phyloP scores from a whole-genome alignment of 2,329 filamentous ascomycete genomes.

The Ophiostoma sp. region DNA sequence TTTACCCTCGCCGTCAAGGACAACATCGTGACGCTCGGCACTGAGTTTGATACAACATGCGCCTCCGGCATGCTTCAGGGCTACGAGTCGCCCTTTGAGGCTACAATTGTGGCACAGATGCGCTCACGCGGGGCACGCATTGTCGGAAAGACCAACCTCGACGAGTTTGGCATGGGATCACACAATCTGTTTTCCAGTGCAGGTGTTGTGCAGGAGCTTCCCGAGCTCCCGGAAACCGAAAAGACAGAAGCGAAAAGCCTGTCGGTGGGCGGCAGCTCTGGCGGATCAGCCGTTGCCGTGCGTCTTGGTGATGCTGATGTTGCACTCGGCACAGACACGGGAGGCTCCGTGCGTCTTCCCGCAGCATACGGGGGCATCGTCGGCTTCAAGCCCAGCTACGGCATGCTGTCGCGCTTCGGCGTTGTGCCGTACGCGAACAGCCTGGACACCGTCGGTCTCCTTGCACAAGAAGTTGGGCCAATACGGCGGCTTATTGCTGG shows the following conservation, averaged over 20 bases:
- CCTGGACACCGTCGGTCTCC: conserved; percentile 78
- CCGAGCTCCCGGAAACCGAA: background rate
- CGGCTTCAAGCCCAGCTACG: conserved; percentile 90
- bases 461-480: conserved; percentile 51
- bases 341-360: conserved; percentile 79
- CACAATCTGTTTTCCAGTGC: conserved; percentile 32
- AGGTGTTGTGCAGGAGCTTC: conserved; percentile 29
- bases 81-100: conserved; percentile 71
- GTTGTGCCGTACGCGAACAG: conserved; percentile 91
- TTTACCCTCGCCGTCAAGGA: conserved; percentile 62
- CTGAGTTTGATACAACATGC: conserved; percentile 63
- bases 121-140: conserved; percentile 56
- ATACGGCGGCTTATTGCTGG: conserved; percentile 52
- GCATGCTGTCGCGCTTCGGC: conserved; percentile 76
- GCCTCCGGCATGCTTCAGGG: conserved; percentile 64
- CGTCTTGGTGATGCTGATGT: conserved; percentile 51
- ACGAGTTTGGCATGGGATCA: conserved; percentile 50
- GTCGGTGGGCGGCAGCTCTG: conserved; percentile 84
- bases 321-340: conserved; percentile 88
- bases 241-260: conserved; percentile 31
- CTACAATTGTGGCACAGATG: conserved; percentile 68
- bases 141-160: conserved; percentile 80
- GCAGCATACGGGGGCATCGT: conserved; percentile 79
- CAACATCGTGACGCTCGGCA: conserved; percentile 61
- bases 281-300: conserved; percentile 85